These are phyloP conservation scores for Lactarius evosmus DNA, from an alignment of 768 basidiomycete species.

Conservation along the genomic window DNA sequence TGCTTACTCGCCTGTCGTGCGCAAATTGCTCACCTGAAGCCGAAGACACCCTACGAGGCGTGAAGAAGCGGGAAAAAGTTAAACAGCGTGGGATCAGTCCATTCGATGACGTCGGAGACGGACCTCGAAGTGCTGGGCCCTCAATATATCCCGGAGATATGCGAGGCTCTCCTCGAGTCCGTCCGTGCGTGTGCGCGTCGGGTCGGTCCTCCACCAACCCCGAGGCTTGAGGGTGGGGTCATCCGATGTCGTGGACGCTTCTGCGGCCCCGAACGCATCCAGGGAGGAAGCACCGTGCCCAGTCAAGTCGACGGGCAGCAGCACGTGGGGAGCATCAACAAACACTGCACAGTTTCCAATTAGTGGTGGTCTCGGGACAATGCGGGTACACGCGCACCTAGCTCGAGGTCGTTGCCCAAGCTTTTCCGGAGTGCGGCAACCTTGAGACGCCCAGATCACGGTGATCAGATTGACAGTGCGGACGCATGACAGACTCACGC, in stretches of 20 bases:
- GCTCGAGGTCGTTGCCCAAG: conserved; percentile 56
- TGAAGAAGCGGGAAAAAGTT: conserved; percentile 8
- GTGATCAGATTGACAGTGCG: conserved; percentile 4
- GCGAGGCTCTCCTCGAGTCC: conserved; percentile 60
- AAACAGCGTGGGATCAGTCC: conserved; percentile 14
- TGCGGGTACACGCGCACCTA: conserved; percentile 43
- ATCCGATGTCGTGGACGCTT: conserved; percentile 33
- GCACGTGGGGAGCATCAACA: conserved; percentile 64
- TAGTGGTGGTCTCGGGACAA: not conserved
- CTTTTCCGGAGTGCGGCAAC: conserved; percentile 69
- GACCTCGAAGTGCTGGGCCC: conserved; percentile 63
- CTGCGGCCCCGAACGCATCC: conserved; percentile 42
- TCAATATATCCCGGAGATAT: conserved; percentile 54
- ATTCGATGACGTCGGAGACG: conserved; percentile 30
- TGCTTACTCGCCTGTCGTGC: not conserved
- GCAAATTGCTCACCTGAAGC: conserved; percentile 56
- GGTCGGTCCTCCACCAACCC: conserved; percentile 67
- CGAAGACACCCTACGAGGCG: conserved; percentile 62
- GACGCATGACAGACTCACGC: conserved; percentile 41
- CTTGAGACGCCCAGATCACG: conserved; percentile 39
- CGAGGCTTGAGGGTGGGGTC: conserved; percentile 58
- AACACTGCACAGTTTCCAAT: conserved; percentile 52
- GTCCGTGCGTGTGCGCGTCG: conserved; percentile 46
- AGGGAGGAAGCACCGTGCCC: conserved; percentile 32
- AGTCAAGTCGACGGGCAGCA: conserved; percentile 62